Evolutionary conservation across 164 flowering plant genomes (phyloP).

Genomic region (Pachysandra terminalis): DNA sequence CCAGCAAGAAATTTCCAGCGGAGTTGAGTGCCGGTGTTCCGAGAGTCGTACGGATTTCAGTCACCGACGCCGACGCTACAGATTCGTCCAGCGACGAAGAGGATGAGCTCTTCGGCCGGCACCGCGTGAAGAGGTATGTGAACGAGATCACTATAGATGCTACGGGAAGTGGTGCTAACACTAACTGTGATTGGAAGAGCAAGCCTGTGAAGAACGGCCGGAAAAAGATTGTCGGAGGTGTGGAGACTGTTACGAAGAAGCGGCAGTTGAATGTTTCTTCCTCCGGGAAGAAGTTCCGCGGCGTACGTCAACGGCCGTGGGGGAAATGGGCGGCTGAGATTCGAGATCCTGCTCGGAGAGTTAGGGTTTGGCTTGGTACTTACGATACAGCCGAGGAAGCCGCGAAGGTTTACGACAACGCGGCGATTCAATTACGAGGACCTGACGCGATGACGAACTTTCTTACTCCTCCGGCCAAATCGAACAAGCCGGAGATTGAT

Average conservation of each 20-base stretch:
- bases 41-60: constrained; percentile 47
- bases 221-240: not conserved
- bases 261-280: constrained; percentile 10
- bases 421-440: constrained; percentile 70
- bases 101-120: constrained; percentile 17
- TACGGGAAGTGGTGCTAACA: not conserved
- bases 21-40: constrained; percentile 11
- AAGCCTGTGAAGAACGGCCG: not conserved
- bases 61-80: constrained; percentile 66
- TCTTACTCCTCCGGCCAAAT: constrained; percentile 20
- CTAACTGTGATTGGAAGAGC: constrained; percentile 9
- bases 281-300: constrained; percentile 49
- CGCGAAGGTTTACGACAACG: constrained; percentile 69
- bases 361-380: constrained; percentile 71
- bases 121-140: constrained; percentile 53
- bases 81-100: constrained; percentile 79
- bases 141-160: constrained; percentile 42
- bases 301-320: constrained; percentile 74
- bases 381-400: constrained; percentile 79
- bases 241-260: not conserved
- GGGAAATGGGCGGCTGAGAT: constrained; percentile 90
- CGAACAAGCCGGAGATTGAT: not conserved
- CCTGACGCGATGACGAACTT: constrained; percentile 75
- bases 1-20: not conserved
- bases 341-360: constrained; percentile 56